These are phyloP conservation scores for Aspergillus nidulans DNA, from an alignment of 495 filamentous ascomycete genomes.

Conservation along the genomic window DNA sequence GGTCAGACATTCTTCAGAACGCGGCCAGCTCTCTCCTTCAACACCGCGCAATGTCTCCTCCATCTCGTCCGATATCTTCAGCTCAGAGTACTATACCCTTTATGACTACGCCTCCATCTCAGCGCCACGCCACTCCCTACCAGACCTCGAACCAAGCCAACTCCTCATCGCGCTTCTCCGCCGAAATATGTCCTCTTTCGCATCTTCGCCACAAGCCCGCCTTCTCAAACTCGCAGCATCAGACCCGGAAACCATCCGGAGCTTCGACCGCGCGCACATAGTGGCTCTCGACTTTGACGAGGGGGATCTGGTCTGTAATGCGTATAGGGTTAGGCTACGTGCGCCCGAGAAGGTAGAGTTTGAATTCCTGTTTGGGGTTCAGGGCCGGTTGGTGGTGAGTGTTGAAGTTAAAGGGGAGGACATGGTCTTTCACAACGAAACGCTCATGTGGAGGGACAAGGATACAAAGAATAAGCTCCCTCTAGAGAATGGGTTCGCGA, in stretches of 20 bases:
- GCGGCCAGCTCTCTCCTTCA: constrained; percentile 4
- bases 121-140: constrained; percentile 20
- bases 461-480: constrained; percentile 23
- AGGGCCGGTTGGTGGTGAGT: constrained; percentile 29
- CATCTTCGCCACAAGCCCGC: constrained; percentile 29
- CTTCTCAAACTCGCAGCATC: constrained; percentile 17
- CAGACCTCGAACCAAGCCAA: constrained; percentile 6
- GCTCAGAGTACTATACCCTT: constrained; percentile 18
- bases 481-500: constrained; percentile 23
- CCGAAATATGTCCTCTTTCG: constrained; percentile 34
- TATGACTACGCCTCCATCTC: constrained; percentile 25
- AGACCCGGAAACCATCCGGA: constrained; percentile 1
- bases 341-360: constrained; percentile 29
- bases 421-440: constrained; percentile 30
- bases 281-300: constrained; percentile 23
- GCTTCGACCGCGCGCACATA: constrained; percentile 27
- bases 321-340: constrained; percentile 27
- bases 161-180: constrained; percentile 29
- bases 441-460: constrained; percentile 31
- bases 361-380: constrained; percentile 26
- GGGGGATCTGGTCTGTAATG: constrained; percentile 33
- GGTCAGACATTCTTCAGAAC: neutral
- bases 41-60: constrained; percentile 19
- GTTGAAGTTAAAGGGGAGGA: constrained; percentile 15
- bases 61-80: constrained; percentile 20